Base-by-base conservation (phyloP, 208 protist species). In the Porcisia hertigi region DNA sequence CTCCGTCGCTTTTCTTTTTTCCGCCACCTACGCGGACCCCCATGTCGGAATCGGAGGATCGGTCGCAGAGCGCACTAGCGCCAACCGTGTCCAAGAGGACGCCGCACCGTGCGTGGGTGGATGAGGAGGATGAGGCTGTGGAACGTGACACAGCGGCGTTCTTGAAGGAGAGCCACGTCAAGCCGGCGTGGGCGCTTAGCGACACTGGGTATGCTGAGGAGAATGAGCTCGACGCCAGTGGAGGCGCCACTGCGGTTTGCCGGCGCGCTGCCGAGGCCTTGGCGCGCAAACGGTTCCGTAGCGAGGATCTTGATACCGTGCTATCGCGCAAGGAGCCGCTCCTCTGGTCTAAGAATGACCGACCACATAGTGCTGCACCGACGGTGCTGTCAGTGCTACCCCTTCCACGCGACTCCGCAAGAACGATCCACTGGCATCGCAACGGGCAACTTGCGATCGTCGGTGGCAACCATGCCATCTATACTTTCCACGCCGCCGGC, bases 401-500 rank as follows among this genome's bases (percentile, higher is more conserved):
- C 9, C 86, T 96, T 11, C 91, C 91, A 0, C 85, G 87, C 16
- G 91, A 96, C 79, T 80, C 83, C 4, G 91, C 91, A 9, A 85
- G 85, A 36, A 89, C 84, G 20, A 72, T 97, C 4, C 84, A 94
- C 69, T 97, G 93, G 92, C 93, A 96, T 78, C 88, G 80, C 69
- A 96, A 92, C 83, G 90, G 90, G 0, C 90, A 94, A 81, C 83
- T 96, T 39, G 86, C 76, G 14, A 74, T 97, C 5, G 91, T 97
- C 1, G 90, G 86, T 20, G 91, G 91, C 54, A 92, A 90, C 72
- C 83, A 83, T 47, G 87, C 94, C 83, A 69, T 97, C 55, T 94
- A 97, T 83, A 79, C 86, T 54, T 97, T 95, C 71, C 90, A 96
- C 86, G 86, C 89, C 34, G 79, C 91, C n/a, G 93, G 93, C 41